These are phyloP conservation scores for Rhizopogon vesiculosus DNA, from an alignment of 768 basidiomycete species.

Conservation along the genomic window DNA sequence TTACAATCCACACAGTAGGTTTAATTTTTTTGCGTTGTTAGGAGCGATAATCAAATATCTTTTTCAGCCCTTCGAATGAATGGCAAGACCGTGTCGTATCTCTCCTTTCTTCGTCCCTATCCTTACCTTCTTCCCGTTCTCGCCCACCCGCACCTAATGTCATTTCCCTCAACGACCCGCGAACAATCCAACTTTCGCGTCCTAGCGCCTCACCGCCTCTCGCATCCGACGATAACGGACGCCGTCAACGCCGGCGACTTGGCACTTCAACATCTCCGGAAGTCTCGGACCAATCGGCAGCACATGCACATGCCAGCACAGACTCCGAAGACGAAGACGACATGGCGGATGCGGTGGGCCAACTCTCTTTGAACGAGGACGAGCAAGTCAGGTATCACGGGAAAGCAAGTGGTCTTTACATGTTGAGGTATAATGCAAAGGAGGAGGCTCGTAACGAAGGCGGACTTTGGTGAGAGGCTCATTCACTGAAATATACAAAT, in stretches of 20 bases:
- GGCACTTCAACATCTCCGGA: constrained; percentile 25
- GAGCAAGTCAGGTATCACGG: constrained; percentile 84
- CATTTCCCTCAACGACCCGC: constrained; percentile 12
- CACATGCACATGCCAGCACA: constrained; percentile 21
- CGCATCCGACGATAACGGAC: constrained; percentile 26
- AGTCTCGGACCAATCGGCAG: constrained; percentile 7
- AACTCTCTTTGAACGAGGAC: constrained; percentile 85
- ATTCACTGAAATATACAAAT: constrained; percentile 3
- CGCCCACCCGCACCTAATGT: not conserved
- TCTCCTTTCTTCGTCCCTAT: constrained; percentile 17
- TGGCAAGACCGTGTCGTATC: constrained; percentile 70
- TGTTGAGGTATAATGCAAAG: constrained; percentile 58
- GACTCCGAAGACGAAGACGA: constrained; percentile 37
- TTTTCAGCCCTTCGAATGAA: constrained; percentile 66
- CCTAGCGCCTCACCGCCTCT: constrained; percentile 9
- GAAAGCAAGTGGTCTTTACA: constrained; percentile 75
- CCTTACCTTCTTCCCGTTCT: constrained; percentile 4
- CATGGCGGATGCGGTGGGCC: constrained; percentile 71
- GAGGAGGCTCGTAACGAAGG: constrained; percentile 66
- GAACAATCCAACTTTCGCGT: constrained; percentile 1
- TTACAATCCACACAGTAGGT: constrained; percentile 63
- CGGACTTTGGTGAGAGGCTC: constrained; percentile 62
- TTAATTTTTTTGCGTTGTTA: not conserved
- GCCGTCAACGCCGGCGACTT: constrained; percentile 49
- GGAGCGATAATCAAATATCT: constrained; percentile 6